phyloP scores from a whole-genome alignment of 495 filamentous ascomycete species.

The Immersiella caudata region DNA sequence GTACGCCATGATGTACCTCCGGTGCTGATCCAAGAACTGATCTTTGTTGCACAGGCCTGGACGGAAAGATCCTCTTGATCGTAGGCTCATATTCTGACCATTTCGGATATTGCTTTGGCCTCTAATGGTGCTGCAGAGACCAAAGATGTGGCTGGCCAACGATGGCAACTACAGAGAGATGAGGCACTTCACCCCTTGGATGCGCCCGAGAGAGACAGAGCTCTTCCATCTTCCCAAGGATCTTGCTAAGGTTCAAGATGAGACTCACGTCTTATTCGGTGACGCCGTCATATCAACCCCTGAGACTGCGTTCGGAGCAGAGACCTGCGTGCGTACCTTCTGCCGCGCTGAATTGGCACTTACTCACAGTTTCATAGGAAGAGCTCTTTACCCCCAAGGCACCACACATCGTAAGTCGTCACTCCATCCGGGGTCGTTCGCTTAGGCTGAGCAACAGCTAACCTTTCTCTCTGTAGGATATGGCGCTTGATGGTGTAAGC shows the following conservation, averaged over 20 bases:
- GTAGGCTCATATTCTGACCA: constrained; percentile 17
- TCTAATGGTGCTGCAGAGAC: constrained; percentile 46
- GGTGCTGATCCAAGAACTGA: background rate
- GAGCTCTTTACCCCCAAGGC: constrained; percentile 73
- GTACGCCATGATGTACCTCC: constrained; percentile 6
- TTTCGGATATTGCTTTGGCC: background rate
- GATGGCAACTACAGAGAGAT: constrained; percentile 76
- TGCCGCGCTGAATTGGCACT: background rate
- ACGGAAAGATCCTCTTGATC: constrained; percentile 72
- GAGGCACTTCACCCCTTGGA: constrained; percentile 61
- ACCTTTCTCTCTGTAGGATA: constrained; percentile 27
- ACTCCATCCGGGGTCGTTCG: too few relatives aligned
- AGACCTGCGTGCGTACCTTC: constrained; percentile 59
- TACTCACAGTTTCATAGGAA: constrained; percentile 41
- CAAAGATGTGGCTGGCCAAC: constrained; percentile 82
- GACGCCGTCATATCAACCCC: constrained; percentile 73
- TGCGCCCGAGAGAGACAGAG: constrained; percentile 57
- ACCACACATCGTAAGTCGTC: constrained; percentile 44
- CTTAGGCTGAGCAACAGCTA: background rate
- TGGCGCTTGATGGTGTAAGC: constrained; percentile 48
- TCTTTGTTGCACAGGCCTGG: constrained; percentile 38
- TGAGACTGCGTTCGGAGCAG: constrained; percentile 71
- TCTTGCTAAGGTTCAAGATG: constrained; percentile 63
- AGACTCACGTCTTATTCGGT: constrained; percentile 67
- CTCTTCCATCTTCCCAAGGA: constrained; percentile 72